Percentiles rank a stretch among this genome's conserved stretches.
Evolutionary conservation across 1,139 yeast genomes (phyloP).

Genomic region (Taphrina communis): DNA sequence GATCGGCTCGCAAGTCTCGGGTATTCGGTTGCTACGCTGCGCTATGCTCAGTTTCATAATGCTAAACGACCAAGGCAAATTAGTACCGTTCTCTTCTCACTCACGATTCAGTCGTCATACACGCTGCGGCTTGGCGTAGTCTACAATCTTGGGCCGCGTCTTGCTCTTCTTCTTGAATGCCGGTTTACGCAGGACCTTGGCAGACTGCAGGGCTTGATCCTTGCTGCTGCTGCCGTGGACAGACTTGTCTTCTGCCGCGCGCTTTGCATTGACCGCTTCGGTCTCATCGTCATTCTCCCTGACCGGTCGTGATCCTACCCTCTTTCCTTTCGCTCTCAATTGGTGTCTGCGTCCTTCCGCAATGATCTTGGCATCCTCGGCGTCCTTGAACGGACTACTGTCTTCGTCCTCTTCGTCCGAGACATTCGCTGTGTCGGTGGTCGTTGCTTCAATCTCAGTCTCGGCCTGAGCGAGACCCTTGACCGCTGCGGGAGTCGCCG

Average conservation of each 20-base stretch:
- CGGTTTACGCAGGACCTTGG: constrained; percentile 26
- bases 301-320: constrained; percentile 29
- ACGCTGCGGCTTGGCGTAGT: constrained; percentile 34
- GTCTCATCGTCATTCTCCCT: constrained; percentile 3
- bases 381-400: constrained; percentile 79
- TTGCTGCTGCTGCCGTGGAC: background rate
- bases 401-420: constrained; percentile 56
- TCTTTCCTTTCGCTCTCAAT: constrained; percentile 36
- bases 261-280: background rate
- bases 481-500: constrained; percentile 60
- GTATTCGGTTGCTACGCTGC: background rate
- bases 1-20: too few relatives aligned
- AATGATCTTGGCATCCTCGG: constrained; percentile 75
- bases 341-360: constrained; percentile 64
- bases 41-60: background rate
- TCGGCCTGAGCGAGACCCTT: constrained; percentile 38
- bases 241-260: background rate
- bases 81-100: background rate
- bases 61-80: background rate
- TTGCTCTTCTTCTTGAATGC: constrained; percentile 33
- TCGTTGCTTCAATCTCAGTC: constrained; percentile 60
- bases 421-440: constrained; percentile 86
- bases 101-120: background rate
- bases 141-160: constrained; percentile 32
- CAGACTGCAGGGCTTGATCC: constrained; percentile 24